Evolutionary conservation across 2,329 filamentous ascomycete species (phyloP).

Genomic region (Aspergillus aculeatus): DNA sequence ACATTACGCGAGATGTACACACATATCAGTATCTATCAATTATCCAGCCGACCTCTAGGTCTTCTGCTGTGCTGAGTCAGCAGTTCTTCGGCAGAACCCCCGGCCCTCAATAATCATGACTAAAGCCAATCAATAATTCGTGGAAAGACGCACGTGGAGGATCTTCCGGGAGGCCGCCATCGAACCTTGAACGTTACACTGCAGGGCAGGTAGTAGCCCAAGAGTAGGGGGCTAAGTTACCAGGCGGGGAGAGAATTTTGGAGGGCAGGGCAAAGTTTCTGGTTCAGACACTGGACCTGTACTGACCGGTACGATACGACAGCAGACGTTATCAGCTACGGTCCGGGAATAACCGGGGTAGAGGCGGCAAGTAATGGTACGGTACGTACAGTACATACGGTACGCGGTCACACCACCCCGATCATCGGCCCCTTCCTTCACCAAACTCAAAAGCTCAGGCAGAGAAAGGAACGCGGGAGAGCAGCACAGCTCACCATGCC

Average conservation of each 20-base stretch:
- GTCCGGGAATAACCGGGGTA: neutral
- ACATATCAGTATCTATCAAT: no score
- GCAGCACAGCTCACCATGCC: no score
- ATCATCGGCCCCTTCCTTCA: neutral
- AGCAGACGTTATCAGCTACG: neutral
- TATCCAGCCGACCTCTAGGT: no score
- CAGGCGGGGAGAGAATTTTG: neutral
- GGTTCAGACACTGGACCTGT: neutral
- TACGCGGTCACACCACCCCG: neutral
- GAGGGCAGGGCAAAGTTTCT: neutral
- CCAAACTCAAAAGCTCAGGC: neutral
- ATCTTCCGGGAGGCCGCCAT: constrained; percentile 23
- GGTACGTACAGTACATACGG: neutral
- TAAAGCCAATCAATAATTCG: neutral
- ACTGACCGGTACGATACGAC: neutral
- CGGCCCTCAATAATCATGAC: neutral
- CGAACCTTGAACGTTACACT: constrained; percentile 15
- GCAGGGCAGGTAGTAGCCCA: neutral
- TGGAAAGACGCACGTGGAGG: constrained; percentile 18
- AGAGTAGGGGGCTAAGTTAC: neutral
- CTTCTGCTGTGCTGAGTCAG: neutral
- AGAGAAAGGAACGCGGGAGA: neutral
- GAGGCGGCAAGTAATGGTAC: neutral
- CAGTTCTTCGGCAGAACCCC: neutral
- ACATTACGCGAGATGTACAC: neutral